phyloP scores from a whole-genome alignment of 2,329 filamentous ascomycete species.

The Dissoconium aciculare region DNA sequence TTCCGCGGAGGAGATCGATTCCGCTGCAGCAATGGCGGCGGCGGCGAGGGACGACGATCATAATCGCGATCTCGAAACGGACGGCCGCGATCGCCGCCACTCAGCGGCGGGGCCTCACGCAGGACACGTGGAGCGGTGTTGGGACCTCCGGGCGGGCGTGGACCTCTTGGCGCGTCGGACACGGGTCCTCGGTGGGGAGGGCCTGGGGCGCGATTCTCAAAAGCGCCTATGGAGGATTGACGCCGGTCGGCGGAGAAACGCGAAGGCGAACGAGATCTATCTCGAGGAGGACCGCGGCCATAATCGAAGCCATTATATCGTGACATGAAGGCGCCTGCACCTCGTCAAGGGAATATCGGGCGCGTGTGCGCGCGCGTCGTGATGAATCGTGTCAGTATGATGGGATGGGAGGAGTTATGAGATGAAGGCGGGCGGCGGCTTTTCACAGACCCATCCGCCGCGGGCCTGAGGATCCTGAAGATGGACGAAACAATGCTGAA shows the following conservation, averaged over 20 bases:
- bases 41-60: slow-evolving; percentile 43
- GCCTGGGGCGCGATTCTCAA: slow-evolving; percentile 9
- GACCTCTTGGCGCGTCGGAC: slow-evolving; percentile 60
- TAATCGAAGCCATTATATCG: slow-evolving; percentile 26
- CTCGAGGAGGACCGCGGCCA: slow-evolving; percentile 33
- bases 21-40: slow-evolving; percentile 39
- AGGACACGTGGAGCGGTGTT: slow-evolving; percentile 40
- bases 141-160: slow-evolving; percentile 42
- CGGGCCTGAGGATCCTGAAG: too few relatives aligned
- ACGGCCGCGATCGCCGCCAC: slow-evolving; percentile 46
- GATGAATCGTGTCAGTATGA: too few relatives aligned
- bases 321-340: slow-evolving; percentile 14
- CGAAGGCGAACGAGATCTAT: slow-evolving; percentile 58
- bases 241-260: slow-evolving; percentile 52
- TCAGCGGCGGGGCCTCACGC: slow-evolving; percentile 42
- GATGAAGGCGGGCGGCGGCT: too few relatives aligned
- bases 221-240: slow-evolving; percentile 39
- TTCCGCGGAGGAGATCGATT: slow-evolving; percentile 48
- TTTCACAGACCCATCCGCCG: too few relatives aligned
- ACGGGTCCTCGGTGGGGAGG: slow-evolving; percentile 13
- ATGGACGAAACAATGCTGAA: too few relatives aligned
- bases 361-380: too few relatives aligned
- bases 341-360: too few relatives aligned
- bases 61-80: slow-evolving; percentile 37
- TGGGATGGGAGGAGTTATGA: too few relatives aligned